Evolutionary conservation across 2,329 filamentous ascomycete species (phyloP).

Genomic region (Trichoderma sp.): DNA sequence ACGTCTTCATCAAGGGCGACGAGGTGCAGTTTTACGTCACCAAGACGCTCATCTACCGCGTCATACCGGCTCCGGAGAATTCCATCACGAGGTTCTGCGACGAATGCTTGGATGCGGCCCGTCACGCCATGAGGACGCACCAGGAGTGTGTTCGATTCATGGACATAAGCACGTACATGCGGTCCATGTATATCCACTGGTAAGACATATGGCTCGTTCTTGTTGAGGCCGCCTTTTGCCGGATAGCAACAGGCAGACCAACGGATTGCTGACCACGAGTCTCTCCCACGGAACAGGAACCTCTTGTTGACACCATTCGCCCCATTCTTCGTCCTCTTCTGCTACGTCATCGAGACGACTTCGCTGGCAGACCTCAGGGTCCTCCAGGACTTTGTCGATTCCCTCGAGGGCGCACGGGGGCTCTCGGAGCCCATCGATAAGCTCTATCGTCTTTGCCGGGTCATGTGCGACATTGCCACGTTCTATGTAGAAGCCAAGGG

Average conservation of each 20-base stretch:
- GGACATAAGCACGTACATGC: constrained; percentile 46
- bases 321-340: constrained; percentile 63
- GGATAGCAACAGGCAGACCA: no score
- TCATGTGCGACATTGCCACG: constrained; percentile 63
- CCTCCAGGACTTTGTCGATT: constrained; percentile 59
- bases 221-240: no score
- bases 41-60: constrained; percentile 56
- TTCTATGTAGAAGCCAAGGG: constrained; percentile 64
- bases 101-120: constrained; percentile 54
- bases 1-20: constrained; percentile 51
- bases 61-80: constrained; percentile 51
- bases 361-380: constrained; percentile 56
- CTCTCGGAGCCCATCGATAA: constrained; percentile 62
- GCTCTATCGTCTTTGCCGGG: constrained; percentile 62
- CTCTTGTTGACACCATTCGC: constrained; percentile 60
- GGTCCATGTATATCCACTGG: constrained; percentile 57
- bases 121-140: constrained; percentile 52
- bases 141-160: constrained; percentile 49
- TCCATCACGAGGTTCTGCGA: constrained; percentile 50
- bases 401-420: constrained; percentile 53
- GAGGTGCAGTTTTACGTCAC: constrained; percentile 52
- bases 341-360: constrained; percentile 58
- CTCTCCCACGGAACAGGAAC: constrained; percentile 44
- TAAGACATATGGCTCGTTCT: constrained; percentile 35
- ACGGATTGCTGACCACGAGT: not conserved